Conservation (phyloP, 768 basidiomycete genomes). For the Boletus edulis region DNA sequence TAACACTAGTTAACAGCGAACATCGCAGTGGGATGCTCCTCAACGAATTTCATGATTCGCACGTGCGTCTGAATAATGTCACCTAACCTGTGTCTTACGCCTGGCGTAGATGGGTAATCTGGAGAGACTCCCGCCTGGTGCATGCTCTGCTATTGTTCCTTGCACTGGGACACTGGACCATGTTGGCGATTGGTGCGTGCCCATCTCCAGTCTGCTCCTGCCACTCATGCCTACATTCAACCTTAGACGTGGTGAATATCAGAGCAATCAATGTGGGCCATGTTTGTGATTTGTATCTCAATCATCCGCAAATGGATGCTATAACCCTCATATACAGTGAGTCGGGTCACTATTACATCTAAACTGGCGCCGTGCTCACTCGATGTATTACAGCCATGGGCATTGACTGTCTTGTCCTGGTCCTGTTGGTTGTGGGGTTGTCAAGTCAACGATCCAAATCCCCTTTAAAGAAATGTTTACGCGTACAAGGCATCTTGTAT, state of each 20-base stretch:
- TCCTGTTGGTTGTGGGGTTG: constrained; percentile 17
- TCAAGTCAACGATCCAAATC: constrained; percentile 7
- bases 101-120: constrained; percentile 22
- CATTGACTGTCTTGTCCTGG: constrained; percentile 18
- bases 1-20: constrained; percentile 1
- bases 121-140: constrained; percentile 17
- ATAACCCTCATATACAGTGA: constrained; percentile 14
- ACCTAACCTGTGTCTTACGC: background rate
- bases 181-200: constrained; percentile 11
- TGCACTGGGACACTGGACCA: constrained; percentile 18
- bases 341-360: background rate
- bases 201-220: background rate
- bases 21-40: constrained; percentile 20
- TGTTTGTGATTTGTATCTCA: background rate
- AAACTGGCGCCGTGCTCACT: background rate
- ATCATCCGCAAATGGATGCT: background rate
- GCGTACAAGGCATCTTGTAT: constrained; percentile 19
- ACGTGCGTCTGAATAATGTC: constrained; percentile 13
- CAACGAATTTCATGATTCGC: constrained; percentile 23
- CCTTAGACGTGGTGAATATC: constrained; percentile 3
- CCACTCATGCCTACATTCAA: background rate
- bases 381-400: constrained; percentile 7
- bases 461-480: constrained; percentile 14
- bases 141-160: constrained; percentile 9
- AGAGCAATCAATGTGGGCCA: background rate